Conservation (phyloP, 2,329 filamentous ascomycete genomes). For the Fusarium buxicola region DNA sequence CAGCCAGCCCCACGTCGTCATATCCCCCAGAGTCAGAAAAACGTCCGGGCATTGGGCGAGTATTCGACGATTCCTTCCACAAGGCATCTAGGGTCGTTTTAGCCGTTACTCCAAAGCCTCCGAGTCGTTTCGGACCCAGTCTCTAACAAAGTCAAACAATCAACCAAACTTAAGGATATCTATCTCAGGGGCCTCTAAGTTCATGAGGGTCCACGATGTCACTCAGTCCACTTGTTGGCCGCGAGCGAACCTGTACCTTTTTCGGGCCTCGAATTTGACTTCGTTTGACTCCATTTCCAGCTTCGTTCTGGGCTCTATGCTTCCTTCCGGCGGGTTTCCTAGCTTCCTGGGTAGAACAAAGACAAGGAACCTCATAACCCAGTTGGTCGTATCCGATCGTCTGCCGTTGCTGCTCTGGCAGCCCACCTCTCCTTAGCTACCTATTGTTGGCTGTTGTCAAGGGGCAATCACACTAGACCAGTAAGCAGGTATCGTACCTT, state of each 20-base stretch:
- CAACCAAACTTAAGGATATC: neutral
- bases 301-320: neutral
- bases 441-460: neutral
- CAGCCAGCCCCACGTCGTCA: constrained; percentile 35
- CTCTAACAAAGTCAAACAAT: constrained; percentile 3
- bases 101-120: constrained; percentile 24
- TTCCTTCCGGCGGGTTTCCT: neutral
- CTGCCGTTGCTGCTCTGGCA: constrained; percentile 1
- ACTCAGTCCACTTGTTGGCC: constrained; percentile 8
- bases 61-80: constrained; percentile 20
- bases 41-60: neutral
- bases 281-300: constrained; percentile 7
- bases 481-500: constrained; percentile 2
- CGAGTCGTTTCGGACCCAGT: constrained; percentile 2
- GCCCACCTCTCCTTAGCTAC: neutral
- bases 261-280: constrained; percentile 12
- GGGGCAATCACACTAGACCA: neutral
- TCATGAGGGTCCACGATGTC: constrained; percentile 6
- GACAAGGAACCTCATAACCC: neutral
- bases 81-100: constrained; percentile 29
- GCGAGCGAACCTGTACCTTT: neutral
- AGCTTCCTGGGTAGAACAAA: constrained; percentile 5
- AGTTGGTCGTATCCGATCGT: constrained; percentile 1
- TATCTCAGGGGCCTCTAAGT: constrained; percentile 3
- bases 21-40: constrained; percentile 5